These are phyloP conservation scores for Climacium dendroides DNA, from an alignment of 225 moss, liverwort and hornwort genomes.

Conservation along the genomic window DNA sequence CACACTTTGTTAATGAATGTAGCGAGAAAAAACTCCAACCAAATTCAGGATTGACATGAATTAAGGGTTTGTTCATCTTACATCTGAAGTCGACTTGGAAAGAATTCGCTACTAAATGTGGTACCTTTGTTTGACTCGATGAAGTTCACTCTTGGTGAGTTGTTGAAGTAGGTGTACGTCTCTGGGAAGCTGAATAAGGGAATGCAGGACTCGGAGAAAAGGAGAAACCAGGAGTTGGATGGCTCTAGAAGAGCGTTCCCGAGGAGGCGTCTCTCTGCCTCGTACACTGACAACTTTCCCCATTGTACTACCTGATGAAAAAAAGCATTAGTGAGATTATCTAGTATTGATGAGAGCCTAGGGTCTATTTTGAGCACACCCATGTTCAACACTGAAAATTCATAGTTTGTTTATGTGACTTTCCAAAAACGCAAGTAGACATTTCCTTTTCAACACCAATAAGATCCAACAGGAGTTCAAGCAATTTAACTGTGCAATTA, in stretches of 20 bases:
- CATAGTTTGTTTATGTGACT: too few relatives aligned
- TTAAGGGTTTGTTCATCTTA: background rate
- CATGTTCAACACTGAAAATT: background rate
- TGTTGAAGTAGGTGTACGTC: constrained; percentile 1
- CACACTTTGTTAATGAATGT: background rate
- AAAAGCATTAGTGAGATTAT: background rate
- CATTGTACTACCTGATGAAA: constrained; percentile 7
- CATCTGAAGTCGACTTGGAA: background rate
- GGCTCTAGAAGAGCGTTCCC: constrained; percentile 13
- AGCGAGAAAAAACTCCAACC: background rate
- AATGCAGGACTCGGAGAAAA: constrained; percentile 26
- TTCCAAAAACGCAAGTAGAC: background rate
- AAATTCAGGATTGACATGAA: background rate
- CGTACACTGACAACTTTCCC: constrained; percentile 13
- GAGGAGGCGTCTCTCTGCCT: constrained; percentile 23
- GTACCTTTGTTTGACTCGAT: background rate
- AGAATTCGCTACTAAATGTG: background rate
- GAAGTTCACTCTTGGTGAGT: background rate
- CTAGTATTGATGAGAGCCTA: background rate
- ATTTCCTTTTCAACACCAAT: accelerated
- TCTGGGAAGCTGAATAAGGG: constrained; percentile 7
- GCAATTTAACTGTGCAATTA: background rate
- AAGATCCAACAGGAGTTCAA: background rate
- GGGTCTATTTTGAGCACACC: background rate
- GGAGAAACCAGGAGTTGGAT: constrained; percentile 22